These are phyloP conservation scores for Suhomyces bokatorum DNA, from an alignment of 1,139 yeast genomes.

Conservation along the genomic window DNA sequence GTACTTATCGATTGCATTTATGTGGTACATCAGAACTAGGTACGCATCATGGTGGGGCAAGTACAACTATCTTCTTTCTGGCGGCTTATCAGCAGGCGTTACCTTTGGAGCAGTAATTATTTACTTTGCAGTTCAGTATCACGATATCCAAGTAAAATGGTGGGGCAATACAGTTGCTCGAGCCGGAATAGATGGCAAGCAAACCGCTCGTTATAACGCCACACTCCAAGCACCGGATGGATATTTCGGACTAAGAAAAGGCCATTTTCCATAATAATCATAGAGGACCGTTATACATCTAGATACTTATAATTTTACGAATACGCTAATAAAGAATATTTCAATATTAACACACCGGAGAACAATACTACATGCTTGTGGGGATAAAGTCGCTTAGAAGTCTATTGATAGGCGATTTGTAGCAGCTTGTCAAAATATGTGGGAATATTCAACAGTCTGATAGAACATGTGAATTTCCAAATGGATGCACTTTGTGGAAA, in stretches of 20 bases:
- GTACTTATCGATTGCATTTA: slow-evolving; percentile 17
- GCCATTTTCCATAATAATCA: slow-evolving; percentile 11
- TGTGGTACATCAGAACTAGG: slow-evolving; percentile 18
- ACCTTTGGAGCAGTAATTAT: slow-evolving; percentile 22
- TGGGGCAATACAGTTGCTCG: slow-evolving; percentile 21
- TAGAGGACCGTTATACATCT: background rate
- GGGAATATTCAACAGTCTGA: no score
- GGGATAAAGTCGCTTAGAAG: no score
- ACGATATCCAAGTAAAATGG: slow-evolving; percentile 18
- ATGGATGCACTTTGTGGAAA: no score
- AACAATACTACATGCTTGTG: no score
- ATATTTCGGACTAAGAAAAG: slow-evolving; percentile 20
- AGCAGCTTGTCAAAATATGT: no score
- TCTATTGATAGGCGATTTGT: no score
- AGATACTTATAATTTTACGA: no score
- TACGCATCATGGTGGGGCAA: slow-evolving; percentile 22
- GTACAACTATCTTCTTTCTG: slow-evolving; percentile 22
- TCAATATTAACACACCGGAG: no score
- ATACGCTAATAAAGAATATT: no score
- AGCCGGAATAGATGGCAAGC: slow-evolving; percentile 17
- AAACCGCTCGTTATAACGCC: slow-evolving; percentile 12
- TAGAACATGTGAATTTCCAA: no score
- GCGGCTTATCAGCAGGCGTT: slow-evolving; percentile 22
- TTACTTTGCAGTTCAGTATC: slow-evolving; percentile 23
- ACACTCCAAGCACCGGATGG: slow-evolving; percentile 19